Evolutionary conservation across 371 early-diverging fungal genomes (phyloP).

Genomic region (Mortierella sp.): DNA sequence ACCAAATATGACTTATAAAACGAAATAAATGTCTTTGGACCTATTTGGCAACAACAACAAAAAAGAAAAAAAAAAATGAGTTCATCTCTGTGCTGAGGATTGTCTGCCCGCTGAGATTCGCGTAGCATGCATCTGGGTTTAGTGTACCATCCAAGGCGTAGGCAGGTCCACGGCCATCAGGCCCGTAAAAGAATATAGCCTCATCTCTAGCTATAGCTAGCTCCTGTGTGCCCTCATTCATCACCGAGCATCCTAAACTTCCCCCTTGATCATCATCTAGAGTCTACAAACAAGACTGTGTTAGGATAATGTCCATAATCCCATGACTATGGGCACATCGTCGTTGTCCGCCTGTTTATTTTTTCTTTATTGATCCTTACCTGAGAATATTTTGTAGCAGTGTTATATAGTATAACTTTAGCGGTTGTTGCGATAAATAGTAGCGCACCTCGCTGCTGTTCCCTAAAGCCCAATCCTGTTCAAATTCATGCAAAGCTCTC

Average conservation of each 20-base stretch:
- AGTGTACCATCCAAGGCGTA: conserved; percentile 84
- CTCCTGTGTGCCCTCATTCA: conserved; percentile 78
- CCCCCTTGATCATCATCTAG: conserved; percentile 84
- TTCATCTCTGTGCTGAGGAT: not conserved
- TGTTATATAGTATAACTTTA: conserved; percentile 75
- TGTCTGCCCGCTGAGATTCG: not conserved
- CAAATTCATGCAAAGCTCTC: not conserved
- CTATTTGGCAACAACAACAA: conserved; percentile 19
- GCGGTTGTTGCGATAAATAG: conserved; percentile 83
- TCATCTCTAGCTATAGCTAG: conserved; percentile 90
- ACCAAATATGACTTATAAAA: conserved; percentile 87
- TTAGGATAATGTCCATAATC: too few relatives aligned
- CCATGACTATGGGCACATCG: not conserved
- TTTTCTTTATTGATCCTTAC: conserved; percentile 10
- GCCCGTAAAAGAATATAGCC: conserved; percentile 92
- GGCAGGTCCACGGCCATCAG: conserved; percentile 94
- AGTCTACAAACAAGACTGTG: conserved; percentile 51
- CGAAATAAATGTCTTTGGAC: conserved; percentile 76
- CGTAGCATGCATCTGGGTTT: not conserved
- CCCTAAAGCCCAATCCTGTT: conserved; percentile 79
- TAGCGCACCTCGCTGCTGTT: conserved; percentile 73
- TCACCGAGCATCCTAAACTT: conserved; percentile 81
- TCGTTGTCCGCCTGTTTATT: not conserved
- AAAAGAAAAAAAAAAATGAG: too few relatives aligned
- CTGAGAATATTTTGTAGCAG: conserved; percentile 43